Base-by-base conservation (phyloP, 305 asterid species). In the Rubia balearica region DNA sequence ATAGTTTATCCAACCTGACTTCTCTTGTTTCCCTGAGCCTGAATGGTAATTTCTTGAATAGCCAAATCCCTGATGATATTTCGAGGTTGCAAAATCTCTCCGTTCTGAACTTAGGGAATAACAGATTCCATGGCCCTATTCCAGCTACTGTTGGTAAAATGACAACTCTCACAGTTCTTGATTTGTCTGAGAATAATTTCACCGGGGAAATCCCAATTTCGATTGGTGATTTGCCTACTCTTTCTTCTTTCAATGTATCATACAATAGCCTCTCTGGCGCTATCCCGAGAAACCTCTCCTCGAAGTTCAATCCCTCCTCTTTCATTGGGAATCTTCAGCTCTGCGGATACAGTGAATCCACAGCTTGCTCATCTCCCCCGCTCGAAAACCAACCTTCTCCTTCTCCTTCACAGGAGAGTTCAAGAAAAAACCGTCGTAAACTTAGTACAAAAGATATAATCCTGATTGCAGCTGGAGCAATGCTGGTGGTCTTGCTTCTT, bases 361-460 rank as follows among this genome's bases (percentile, higher is more conserved):
- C 84, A 45, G 80, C 77, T 0, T 93, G 98, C 43, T 78, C 90
- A 17, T 77, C 80, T 5, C 56, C 85, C 6, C 75, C 73, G 10
- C 86, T 88, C 2, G 77, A 68, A 71, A 75, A 22, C 43, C 72
- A 71, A 4, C 80, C 59, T 51, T 51, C 59, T 51, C 0, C 89
- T 6, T 63, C 87, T 21, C 84, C 90, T 8, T 74, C 83, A 19
- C 75, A 55, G 60, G 79, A 60, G 71, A 64, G 46, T 64, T 16
- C 74, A 0, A 63, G 72, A 16, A 81, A 68, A 42, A 83, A 40
- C 38, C 78, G 36, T 27, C 89, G 86, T 10, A 87, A 84, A 76
- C 74, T 90, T 43, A 89, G 90, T 68, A 81, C 92, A 0, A 93
- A 89, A 74, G 97, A 90, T 74, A 88, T 90, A n/a, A 83, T 93